Evolutionary conservation across 441 rosid species (phyloP), one percentile per base, ranked within the genome.

Genomic region (Euphorbia corollata): DNA sequence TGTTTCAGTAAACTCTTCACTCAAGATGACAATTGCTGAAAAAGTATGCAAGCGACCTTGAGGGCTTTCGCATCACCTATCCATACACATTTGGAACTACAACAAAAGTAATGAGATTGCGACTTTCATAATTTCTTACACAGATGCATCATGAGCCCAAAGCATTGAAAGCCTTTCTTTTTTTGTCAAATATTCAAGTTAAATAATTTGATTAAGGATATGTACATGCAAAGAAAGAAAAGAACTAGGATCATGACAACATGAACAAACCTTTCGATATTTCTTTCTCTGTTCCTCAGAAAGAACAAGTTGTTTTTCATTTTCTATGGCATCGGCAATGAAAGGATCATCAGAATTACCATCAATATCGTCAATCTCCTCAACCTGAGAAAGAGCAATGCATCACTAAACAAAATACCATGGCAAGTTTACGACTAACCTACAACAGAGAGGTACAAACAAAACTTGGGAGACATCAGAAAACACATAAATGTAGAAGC

Each of bases 291-390:
- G 97, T 61, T 87, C 97, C 77, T 87, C 98, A 36, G 98, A 82
- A 73, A 89, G 90, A 77, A 79, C 68, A 63, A 84, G 75, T 63
- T 90, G 96, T 79, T 77, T 82, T 81, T 96, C 98, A 71, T 89
- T 87, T 71, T 79, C 91, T 69, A 96, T 67, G 61, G 98, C 99
- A 84, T 81, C 96, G 13, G 92, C 96, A 39, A 92, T 61, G 69
- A 85, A 85, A 9, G 92, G 97, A 76, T 96, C 93, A 71, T 74
- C 74, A n/a, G 82, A 78, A 80, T 76, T 76, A 66, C 71, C 84
- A 69, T 92, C 93, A 73, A 95, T 82, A 72, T 96, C 98, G 54
- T 86, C 94, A 81, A 96, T 90, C 86, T 96, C 99, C 80, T 96
- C 99, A 60, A 96, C 96, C 99, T 96, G 86, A 54, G 45, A 71